These are phyloP conservation scores for Aspergillus floridensis DNA, from an alignment of 2,329 filamentous ascomycete species.

Conservation along the genomic window DNA sequence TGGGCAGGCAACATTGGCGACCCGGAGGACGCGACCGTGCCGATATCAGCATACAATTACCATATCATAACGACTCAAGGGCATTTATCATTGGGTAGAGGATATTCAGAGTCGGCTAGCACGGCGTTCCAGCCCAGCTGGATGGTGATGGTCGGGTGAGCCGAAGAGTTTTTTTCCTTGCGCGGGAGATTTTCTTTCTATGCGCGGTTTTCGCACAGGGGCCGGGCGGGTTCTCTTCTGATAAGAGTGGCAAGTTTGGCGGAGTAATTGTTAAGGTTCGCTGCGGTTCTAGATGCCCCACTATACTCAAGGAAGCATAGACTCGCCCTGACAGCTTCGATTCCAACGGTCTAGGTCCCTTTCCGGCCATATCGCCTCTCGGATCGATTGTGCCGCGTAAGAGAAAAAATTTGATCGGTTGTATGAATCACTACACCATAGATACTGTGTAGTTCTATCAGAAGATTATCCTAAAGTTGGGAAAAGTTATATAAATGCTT, in stretches of 20 bases:
- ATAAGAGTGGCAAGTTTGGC: not conserved
- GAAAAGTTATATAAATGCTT: not conserved
- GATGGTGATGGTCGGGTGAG: not conserved
- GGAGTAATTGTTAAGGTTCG: not conserved
- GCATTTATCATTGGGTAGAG: not conserved
- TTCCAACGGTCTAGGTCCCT: not conserved
- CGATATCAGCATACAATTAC: not conserved
- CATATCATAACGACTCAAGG: not conserved
- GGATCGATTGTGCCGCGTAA: not conserved
- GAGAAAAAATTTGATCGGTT: not conserved
- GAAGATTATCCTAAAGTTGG: not conserved
- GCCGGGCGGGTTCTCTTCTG: no score
- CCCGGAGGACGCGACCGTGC: no score
- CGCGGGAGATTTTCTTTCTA: not conserved
- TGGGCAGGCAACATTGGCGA: not conserved
- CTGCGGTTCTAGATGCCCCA: not conserved
- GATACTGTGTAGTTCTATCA: no score
- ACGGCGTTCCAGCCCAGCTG: no score
- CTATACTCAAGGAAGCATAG: not conserved
- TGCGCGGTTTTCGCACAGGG: not conserved
- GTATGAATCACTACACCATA: not conserved
- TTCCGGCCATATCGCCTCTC: not conserved
- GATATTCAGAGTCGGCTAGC: not conserved
- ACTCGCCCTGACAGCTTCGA: not conserved
- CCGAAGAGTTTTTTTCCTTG: not conserved